Evolutionary conservation across 108 stramenopile species (phyloP).

Genomic region (Fragilaria radians): DNA sequence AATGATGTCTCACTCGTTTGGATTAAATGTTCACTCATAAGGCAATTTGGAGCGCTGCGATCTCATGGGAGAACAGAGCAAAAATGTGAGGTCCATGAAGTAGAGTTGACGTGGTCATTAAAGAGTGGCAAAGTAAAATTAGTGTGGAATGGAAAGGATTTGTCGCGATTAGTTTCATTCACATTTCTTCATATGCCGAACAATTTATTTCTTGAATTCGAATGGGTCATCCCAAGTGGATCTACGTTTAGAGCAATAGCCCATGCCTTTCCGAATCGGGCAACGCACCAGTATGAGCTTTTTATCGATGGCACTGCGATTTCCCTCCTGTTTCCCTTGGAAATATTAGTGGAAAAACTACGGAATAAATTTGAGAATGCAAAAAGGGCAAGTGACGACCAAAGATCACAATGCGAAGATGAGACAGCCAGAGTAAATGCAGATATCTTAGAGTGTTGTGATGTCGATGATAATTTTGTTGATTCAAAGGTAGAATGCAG

Average conservation of each 20-base stretch:
- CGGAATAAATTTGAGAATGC: too few relatives aligned
- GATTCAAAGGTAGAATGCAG: too few relatives aligned
- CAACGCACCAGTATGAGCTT: conserved; percentile 61
- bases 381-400: too few relatives aligned
- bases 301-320: conserved; percentile 40
- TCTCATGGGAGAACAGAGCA: too few relatives aligned
- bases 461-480: too few relatives aligned
- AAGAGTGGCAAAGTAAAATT: conserved; percentile 30
- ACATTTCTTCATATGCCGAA: not conserved
- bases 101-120: conserved; percentile 40
- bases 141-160: conserved; percentile 29
- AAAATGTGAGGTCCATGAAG: conserved; percentile 33
- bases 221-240: conserved; percentile 24
- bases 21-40: not conserved
- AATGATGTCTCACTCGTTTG: not conserved
- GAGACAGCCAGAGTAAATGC: too few relatives aligned
- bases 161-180: conserved; percentile 16
- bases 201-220: conserved; percentile 12
- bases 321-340: not conserved
- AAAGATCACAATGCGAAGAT: too few relatives aligned
- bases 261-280: conserved; percentile 11
- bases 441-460: too few relatives aligned
- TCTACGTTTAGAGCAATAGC: conserved; percentile 20
- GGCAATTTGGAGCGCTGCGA: not conserved
- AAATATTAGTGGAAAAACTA: conserved; percentile 14